phyloP scores from a whole-genome alignment of 2,329 filamentous ascomycete species.

The Penicillium concentricum region DNA sequence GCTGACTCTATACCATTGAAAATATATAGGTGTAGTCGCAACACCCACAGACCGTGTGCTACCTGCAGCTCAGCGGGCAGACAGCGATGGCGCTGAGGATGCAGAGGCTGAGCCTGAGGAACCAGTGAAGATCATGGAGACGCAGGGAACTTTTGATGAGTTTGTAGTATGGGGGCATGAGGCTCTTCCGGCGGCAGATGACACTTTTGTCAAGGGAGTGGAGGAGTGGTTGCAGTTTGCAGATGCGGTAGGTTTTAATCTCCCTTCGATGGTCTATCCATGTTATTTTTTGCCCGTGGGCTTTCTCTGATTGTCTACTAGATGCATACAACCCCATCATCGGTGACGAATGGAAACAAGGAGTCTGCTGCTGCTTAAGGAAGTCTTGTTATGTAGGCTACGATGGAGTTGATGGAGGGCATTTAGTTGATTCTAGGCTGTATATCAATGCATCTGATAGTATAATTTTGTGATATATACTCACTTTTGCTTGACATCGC shows the following conservation, averaged over 20 bases:
- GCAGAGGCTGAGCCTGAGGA: conserved; percentile 48
- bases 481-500: not conserved
- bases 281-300: not conserved
- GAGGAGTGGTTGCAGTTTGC: conserved; percentile 79
- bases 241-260: conserved; percentile 55
- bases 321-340: conserved; percentile 27
- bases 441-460: not conserved
- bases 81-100: conserved; percentile 47
- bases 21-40: conserved; percentile 57
- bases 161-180: conserved; percentile 87
- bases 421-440: not conserved
- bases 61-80: conserved; percentile 27
- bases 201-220: conserved; percentile 71
- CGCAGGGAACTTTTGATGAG: conserved; percentile 68
- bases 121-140: conserved; percentile 58
- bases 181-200: conserved; percentile 59
- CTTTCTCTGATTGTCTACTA: conserved; percentile 14
- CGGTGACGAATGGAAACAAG: conserved; percentile 9
- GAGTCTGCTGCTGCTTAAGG: not conserved
- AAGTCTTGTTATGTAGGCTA: not conserved
- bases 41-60: conserved; percentile 46
- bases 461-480: not conserved
- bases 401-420: not conserved
- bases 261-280: not conserved
- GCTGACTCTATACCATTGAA: not conserved